Conservation (phyloP, 2,329 filamentous ascomycete species). For the Drechslerella stenobrocha region DNA sequence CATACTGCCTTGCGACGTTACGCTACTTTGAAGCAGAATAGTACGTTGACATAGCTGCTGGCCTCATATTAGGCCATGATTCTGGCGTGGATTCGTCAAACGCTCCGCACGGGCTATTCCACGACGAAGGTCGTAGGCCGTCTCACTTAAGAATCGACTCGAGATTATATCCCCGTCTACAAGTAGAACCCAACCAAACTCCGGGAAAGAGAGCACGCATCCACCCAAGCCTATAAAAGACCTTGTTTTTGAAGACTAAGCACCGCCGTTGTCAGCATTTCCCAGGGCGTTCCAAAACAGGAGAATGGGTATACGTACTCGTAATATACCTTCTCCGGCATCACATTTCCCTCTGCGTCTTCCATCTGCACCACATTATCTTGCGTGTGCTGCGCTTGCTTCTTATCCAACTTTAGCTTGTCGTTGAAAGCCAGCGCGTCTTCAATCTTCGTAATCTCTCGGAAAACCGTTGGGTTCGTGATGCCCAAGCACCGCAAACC, state of each 20-base stretch:
- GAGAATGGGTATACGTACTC: conserved; percentile 6
- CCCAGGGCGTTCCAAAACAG: background rate
- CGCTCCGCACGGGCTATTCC: too few species aligned
- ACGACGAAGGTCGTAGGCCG: too few species aligned
- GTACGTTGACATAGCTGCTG: too few species aligned
- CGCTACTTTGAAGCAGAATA: too few species aligned
- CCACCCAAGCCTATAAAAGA: conserved; percentile 22
- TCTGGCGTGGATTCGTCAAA: too few species aligned
- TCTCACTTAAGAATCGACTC: background rate
- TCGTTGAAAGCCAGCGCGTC: conserved; percentile 89
- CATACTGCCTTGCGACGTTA: too few species aligned
- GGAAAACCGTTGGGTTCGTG: conserved; percentile 84
- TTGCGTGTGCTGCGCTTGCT: conserved; percentile 72
- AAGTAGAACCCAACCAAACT: conserved; percentile 25
- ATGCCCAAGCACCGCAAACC: conserved; percentile 93
- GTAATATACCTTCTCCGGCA: conserved; percentile 99
- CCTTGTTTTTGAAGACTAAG: conserved; percentile 37
- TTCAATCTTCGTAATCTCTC: conserved; percentile 90
- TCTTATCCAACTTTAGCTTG: conserved; percentile 85
- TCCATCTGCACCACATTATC: conserved; percentile 97
- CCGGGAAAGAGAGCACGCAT: conserved; percentile 5
- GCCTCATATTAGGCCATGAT: too few species aligned
- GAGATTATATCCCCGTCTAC: conserved; percentile 21
- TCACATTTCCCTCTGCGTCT: conserved; percentile 94
- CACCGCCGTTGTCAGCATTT: background rate